These are phyloP conservation scores for Penicillium argentinense DNA, from an alignment of 495 filamentous ascomycete genomes.

Conservation along the genomic window DNA sequence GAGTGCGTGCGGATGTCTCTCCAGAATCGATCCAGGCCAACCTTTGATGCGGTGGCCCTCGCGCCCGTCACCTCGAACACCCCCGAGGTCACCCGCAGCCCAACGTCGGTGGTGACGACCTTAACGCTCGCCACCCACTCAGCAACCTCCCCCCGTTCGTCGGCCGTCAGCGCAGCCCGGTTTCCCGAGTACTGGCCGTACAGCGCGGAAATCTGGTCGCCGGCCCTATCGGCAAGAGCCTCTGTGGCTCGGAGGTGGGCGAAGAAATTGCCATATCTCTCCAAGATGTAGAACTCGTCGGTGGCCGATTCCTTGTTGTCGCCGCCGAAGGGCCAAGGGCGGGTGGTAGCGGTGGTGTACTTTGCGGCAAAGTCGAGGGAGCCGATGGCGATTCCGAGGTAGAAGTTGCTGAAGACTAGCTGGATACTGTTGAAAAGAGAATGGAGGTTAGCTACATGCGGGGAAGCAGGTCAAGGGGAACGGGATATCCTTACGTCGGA, in stretches of 20 bases:
- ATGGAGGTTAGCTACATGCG: not conserved
- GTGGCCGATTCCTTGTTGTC: slow-evolving; percentile 52
- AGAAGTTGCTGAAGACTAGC: slow-evolving; percentile 62
- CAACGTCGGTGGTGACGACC: slow-evolving; percentile 58
- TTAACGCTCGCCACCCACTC: slow-evolving; percentile 61
- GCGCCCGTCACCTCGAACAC: slow-evolving; percentile 62
- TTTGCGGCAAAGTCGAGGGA: slow-evolving; percentile 47
- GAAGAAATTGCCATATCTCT: slow-evolving; percentile 59
- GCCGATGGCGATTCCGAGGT: slow-evolving; percentile 58
- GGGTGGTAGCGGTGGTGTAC: slow-evolving; percentile 52
- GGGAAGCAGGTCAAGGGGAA: not conserved
- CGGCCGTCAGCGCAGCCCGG: slow-evolving; percentile 38
- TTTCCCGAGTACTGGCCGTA: slow-evolving; percentile 38
- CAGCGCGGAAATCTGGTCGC: slow-evolving; percentile 39
- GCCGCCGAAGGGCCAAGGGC: slow-evolving; percentile 59
- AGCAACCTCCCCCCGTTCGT: slow-evolving; percentile 54
- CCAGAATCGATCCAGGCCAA: slow-evolving; percentile 61
- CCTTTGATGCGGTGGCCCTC: slow-evolving; percentile 50
- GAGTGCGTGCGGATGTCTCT: slow-evolving; percentile 60
- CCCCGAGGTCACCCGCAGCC: slow-evolving; percentile 52
- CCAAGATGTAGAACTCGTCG: slow-evolving; percentile 63
- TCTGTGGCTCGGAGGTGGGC: slow-evolving; percentile 58
- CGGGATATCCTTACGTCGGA: slow-evolving; percentile 47
- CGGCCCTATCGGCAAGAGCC: slow-evolving; percentile 54
- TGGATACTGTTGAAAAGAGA: slow-evolving; percentile 42